Base-by-base conservation (phyloP, 192 early-diverging fungal genomes). In the Phycomyces nitens region DNA sequence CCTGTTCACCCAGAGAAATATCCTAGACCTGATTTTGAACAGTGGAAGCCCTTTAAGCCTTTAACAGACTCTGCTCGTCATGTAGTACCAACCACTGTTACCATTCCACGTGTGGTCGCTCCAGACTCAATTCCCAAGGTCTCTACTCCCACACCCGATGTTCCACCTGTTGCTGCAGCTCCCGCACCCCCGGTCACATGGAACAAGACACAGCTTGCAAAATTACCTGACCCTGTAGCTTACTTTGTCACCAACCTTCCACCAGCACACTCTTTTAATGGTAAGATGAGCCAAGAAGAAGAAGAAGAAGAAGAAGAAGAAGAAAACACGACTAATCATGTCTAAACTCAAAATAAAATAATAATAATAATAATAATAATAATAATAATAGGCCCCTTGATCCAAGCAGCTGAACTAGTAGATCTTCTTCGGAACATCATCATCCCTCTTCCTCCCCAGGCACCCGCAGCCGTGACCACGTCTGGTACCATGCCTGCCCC, bases 1-100 rank as follows among this genome's bases (percentile, higher is more conserved):
- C 76, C 88, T 18, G 82, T 88, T 22, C 75, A 88, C 64, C 72
- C 87, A 21, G 89, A 89, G 49, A 58, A 80, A 61, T 91, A 86
- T 70, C 86, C 88, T 18, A 74, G 87, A 18, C 92, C 92, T 11
- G 90, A 94, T 60, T 77, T 90, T 51, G 74, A 70, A 5, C 85
- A 84, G 62, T 94, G 88, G 88, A 71, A 70, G n/a, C 49, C 75
- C 6, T 88, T 86, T 64, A 85, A 84, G 42, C 82, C 86, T 12
- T 40, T 71, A 0, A 58, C 70, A 1, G 74, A 71, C 12, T 40
- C 56, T 38, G 42, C 56, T 49, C 57, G 65, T 26, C 68, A 55
- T 29, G 59, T 39, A 23, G 51, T 29, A 69, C 23, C 29, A 44
- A n/a, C 41, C 14, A 20, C 52, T 47, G 42, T 55, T 7, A 49